Conservation (phyloP, 768 basidiomycete genomes). For the Scleroderma citrinum region DNA sequence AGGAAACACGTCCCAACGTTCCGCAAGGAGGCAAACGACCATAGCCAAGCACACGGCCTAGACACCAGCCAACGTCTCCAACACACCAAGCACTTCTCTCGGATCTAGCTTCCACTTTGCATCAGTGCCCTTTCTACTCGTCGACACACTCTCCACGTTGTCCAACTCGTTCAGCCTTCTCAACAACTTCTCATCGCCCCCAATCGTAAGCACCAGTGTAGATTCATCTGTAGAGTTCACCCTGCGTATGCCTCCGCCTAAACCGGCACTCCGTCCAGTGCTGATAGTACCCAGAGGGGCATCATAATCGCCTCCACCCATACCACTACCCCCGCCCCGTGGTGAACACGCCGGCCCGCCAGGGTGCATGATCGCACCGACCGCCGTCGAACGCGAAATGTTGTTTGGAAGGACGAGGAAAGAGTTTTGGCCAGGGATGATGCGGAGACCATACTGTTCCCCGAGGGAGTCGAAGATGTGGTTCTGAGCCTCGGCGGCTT, state of each 20-base stretch:
- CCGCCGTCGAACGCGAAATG: conserved; percentile 77
- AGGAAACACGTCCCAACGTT: too few relatives aligned
- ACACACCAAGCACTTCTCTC: conserved; percentile 30
- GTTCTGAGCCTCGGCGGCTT: conserved; percentile 89
- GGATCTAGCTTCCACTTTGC: conserved; percentile 59
- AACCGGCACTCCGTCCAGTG: neutral
- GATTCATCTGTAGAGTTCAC: conserved; percentile 34
- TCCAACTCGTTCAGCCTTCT: conserved; percentile 72
- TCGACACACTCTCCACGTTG: conserved; percentile 63
- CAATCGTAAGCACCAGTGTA: conserved; percentile 59
- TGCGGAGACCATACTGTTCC: conserved; percentile 76
- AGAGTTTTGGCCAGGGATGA: conserved; percentile 72
- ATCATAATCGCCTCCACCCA: neutral
- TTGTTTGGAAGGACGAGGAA: conserved; percentile 83
- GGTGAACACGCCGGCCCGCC: conserved; percentile 42
- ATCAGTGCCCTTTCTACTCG: conserved; percentile 70
- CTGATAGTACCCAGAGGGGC: neutral
- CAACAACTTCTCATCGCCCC: conserved; percentile 74
- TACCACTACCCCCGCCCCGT: conserved; percentile 8
- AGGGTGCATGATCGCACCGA: conserved; percentile 72
- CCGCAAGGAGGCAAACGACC: too few relatives aligned
- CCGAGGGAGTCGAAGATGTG: conserved; percentile 87
- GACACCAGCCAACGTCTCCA: conserved; percentile 29
- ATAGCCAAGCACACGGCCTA: too few relatives aligned
- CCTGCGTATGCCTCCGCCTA: conserved; percentile 32